Evolutionary conservation across 306 rosid genomes (phyloP).

Genomic region (Quercus alba): DNA sequence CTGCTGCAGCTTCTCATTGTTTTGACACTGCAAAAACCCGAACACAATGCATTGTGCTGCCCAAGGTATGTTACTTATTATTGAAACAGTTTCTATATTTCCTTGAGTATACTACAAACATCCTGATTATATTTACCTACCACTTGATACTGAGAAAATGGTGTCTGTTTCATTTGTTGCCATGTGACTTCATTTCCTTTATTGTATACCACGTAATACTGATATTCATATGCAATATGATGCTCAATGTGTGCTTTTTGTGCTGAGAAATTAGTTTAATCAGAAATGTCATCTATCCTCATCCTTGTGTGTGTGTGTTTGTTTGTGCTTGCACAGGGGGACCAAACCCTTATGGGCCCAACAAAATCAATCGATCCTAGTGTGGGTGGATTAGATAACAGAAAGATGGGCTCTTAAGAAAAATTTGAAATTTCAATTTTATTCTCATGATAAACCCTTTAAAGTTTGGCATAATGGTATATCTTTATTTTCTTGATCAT

Average conservation of each 20-base stretch:
- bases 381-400: no score
- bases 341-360: no score
- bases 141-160: not conserved
- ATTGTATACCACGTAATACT: not conserved
- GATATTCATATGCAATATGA: no score
- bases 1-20: conserved; percentile 93
- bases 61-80: conserved; percentile 53
- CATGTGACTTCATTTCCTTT: not conserved
- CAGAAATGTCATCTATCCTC: not conserved
- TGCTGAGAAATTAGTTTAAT: not conserved
- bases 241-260: not conserved
- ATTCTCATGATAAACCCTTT: not conserved
- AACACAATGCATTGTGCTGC: conserved; percentile 67
- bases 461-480: not conserved
- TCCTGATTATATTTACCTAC: not conserved
- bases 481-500: not conserved
- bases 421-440: not conserved
- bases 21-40: conserved; percentile 87
- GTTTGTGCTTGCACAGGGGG: not conserved
- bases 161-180: not conserved
- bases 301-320: not conserved
- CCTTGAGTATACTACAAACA: conserved; percentile 9
- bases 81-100: conserved; percentile 6
- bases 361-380: no score
- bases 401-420: not conserved